Evolutionary conservation across 345 rosid genomes (phyloP).

Genomic region (Lepidium africanum): DNA sequence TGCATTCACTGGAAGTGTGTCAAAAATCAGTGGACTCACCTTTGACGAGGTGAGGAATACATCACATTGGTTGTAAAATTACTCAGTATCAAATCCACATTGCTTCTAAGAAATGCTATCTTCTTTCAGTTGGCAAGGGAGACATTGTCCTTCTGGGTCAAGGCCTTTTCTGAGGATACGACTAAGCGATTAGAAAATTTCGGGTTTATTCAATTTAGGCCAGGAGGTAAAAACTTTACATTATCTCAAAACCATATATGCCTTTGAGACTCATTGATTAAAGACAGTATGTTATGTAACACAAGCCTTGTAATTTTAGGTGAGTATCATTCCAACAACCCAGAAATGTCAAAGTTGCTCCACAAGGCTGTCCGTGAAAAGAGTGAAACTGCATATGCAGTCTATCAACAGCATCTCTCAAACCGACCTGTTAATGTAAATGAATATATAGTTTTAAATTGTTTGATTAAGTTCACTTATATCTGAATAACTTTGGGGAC

Average conservation of each 20-base stretch:
- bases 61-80: not conserved
- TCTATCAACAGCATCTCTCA: constrained; percentile 96
- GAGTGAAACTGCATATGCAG: constrained; percentile 82
- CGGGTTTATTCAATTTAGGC: constrained; percentile 89
- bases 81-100: not conserved
- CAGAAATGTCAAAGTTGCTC: constrained; percentile 96
- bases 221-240: constrained; percentile 59
- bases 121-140: constrained; percentile 84
- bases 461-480: not conserved
- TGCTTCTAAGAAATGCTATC: not conserved
- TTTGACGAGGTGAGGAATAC: constrained; percentile 71
- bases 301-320: constrained; percentile 34
- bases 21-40: constrained; percentile 81
- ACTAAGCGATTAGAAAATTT: constrained; percentile 93
- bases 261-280: not conserved
- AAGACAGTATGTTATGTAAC: not conserved
- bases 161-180: constrained; percentile 97
- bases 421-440: constrained; percentile 85
- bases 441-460: constrained; percentile 17
- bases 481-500: not conserved
- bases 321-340: constrained; percentile 98
- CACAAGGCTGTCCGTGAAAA: constrained; percentile 98
- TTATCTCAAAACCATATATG: not conserved
- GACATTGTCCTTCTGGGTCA: constrained; percentile 94
- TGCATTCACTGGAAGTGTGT: constrained; percentile 84